Conservation (phyloP, 2,329 filamentous ascomycete genomes). For the Cryphonectria nitschkei region DNA sequence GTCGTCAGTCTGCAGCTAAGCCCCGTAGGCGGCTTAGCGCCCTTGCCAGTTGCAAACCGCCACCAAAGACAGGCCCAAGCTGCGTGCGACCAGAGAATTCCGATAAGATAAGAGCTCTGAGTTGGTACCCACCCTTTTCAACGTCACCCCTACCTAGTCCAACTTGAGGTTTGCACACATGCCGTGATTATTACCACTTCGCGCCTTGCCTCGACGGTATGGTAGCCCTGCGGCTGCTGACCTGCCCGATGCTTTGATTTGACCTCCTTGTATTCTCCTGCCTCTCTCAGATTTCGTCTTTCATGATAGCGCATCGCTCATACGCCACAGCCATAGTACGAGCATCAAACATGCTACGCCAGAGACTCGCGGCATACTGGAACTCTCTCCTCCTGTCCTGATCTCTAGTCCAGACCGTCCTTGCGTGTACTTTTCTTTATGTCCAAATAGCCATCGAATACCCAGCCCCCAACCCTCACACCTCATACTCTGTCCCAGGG, state of each 20-base stretch:
- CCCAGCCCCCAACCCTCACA: neutral
- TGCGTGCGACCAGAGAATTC: neutral
- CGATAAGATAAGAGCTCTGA: conserved; percentile 16
- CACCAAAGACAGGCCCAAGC: neutral
- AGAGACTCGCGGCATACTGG: neutral
- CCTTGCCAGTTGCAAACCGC: neutral
- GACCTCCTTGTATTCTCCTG: neutral
- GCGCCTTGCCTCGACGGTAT: neutral
- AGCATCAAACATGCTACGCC: conserved; percentile 6
- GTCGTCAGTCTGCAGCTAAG: neutral
- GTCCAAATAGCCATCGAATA: neutral
- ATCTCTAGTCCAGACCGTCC: neutral
- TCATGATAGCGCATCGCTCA: neutral
- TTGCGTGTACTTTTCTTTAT: neutral
- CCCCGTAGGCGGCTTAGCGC: neutral
- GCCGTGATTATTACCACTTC: neutral
- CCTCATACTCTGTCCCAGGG: neutral
- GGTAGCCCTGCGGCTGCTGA: neutral
- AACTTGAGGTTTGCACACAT: neutral
- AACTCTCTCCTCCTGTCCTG: neutral
- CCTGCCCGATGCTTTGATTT: neutral
- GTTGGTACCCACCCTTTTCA: neutral
- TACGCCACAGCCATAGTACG: neutral
- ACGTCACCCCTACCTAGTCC: conserved; percentile 1
- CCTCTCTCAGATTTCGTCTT: neutral